Evolutionary conservation across 2,329 filamentous ascomycete genomes (phyloP), one percentile per base, ranked within the genome.

Genomic region (Knufia fluminis): DNA sequence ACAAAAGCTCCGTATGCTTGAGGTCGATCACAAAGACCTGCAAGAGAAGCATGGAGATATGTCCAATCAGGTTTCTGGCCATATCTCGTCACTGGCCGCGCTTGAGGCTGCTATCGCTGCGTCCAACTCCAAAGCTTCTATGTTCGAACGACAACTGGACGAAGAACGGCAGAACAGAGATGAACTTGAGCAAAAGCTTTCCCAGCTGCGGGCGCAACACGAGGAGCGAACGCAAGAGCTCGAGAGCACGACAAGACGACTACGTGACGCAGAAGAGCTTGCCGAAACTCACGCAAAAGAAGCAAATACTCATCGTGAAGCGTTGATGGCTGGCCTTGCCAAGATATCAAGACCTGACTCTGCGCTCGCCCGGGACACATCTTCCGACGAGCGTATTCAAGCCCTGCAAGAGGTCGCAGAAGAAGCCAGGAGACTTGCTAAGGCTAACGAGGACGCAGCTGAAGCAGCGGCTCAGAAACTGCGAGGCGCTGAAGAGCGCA

Each of bases 401-500:
- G 83, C 85, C 22, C 75, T 98, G 3, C 86, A 94, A 63, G 77
- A 80, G 39, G 92, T 97, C 64, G 74, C 95, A 12, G 78, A 83
- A 54, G 71, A 83, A 38, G 86, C 91, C 14, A 94, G 87, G 60
- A 75, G 74, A 1, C 71, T 97, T 64, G 88, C 90, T 23, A 86
- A 85, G 65, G 88, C 88, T 61, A 94, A 95, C 59, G 89, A 96
- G 65, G 77, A 83, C 53, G 90, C 94, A 52, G 91, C 90, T 1
- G 88, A 98, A 64, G 71, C 76, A 22, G 89, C 90, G 2, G 85
- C 88, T 0, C 89, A 96, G 62, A 94, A 90, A 64, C 75, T 98
- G 47, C 85, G 92, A 47, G 85, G 85, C 51, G 92, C 92, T 2
- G 94, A 98, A 68, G 94, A 97, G 70, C 83, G 92, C 36, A 97